Base-by-base conservation (phyloP, 2,329 filamentous ascomycete genomes). In the Polychaeton citri region DNA sequence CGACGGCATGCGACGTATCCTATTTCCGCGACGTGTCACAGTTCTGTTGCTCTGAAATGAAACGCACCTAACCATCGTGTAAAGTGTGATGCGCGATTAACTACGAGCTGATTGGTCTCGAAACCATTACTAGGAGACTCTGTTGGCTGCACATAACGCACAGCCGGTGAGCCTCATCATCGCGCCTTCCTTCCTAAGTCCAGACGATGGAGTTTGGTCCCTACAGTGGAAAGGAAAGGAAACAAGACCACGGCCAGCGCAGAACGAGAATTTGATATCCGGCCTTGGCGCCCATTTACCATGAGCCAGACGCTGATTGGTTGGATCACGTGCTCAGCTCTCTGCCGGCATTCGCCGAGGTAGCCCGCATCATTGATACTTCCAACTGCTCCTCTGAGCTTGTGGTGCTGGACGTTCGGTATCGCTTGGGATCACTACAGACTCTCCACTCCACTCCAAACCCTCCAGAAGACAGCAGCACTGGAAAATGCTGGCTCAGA, bases 31-130 rank as follows among this genome's bases (percentile, higher is more conserved):
- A n/a, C n/a, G n/a, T n/a, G n/a, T n/a, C n/a, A n/a, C n/a, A 28
- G 7, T 4, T 28, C 7, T 68, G 62, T 67, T 46, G 60, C 64
- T 63, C 64, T 67, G 64, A 68, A 66, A 68, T 68, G 65, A 68
- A 68, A 65, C 65, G 56, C 64, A 63, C 56, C 53, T 45, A 55
- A 55, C 54, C 58, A 62, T 51, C 45, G 49, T 39, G 42, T 50
- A 42, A 53, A 58, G 52, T 43, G 48, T 53, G 57, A 62, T 62
- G 63, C 55, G 65, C 60, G 65, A 68, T 68, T 68, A 68, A 68
- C 63, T 61, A 67, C 65, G 62, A 63, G 62, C 58, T 39, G 41
- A 44, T 66, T 56, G 53, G 52, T 67, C 63, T 62, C 45, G 57
- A 56, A 64, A 61, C 57, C 57, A 58, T 53, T 45, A 28, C 24